Percentiles rank a stretch among this genome's conserved stretches.
Evolutionary conservation across 148 eudicot species (phyloP).

Genomic region (Chenopodium berlandieri): DNA sequence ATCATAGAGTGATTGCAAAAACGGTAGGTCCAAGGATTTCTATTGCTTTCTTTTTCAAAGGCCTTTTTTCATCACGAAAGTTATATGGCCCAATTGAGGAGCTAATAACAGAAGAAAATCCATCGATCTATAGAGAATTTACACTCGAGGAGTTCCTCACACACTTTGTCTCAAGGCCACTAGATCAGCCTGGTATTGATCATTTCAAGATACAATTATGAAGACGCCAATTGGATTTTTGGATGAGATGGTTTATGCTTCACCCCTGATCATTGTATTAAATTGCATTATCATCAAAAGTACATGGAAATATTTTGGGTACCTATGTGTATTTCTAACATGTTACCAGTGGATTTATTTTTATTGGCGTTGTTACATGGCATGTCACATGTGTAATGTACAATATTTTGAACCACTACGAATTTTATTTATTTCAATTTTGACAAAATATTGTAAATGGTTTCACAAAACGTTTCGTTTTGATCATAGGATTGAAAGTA

Average conservation of each 20-base stretch:
- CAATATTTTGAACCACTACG: no score
- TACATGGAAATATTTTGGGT: neutral
- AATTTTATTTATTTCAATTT: no score
- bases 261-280: no score
- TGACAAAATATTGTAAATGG: no score
- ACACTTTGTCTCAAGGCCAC: slow-evolving; percentile 10
- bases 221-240: neutral
- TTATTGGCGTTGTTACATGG: no score
- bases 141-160: slow-evolving; percentile 19
- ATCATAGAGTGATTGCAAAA: slow-evolving; percentile 38
- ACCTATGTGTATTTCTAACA: neutral
- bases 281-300: neutral
- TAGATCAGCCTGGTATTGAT: slow-evolving; percentile 22
- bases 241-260: no score
- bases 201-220: slow-evolving; percentile 7
- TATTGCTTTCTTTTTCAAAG: slow-evolving; percentile 32
- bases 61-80: neutral
- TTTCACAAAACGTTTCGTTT: no score
- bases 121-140: slow-evolving; percentile 24
- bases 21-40: slow-evolving; percentile 42
- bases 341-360: no score
- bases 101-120: slow-evolving; percentile 38
- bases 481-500: no score
- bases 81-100: slow-evolving; percentile 45
- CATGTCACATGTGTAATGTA: no score